Conservation (phyloP, 208 protist genomes). For the Leishmania arabica region DNA sequence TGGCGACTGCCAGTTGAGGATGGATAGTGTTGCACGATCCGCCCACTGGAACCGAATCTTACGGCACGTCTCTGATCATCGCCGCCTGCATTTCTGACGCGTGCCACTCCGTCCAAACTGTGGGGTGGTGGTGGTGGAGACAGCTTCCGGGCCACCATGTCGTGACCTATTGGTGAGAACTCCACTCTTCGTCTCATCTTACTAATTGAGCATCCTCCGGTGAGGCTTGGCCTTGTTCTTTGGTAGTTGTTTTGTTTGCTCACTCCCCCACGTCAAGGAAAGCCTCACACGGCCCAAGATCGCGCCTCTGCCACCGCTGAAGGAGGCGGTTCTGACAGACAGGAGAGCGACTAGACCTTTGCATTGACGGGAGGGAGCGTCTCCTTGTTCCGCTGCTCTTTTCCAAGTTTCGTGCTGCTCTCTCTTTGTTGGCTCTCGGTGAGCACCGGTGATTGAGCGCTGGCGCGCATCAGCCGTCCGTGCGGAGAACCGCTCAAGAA, state of each 20-base stretch:
- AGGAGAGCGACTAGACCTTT: not conserved
- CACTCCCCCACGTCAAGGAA: not conserved
- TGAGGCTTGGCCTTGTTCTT: not conserved
- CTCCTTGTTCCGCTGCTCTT: not conserved
- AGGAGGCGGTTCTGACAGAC: not conserved
- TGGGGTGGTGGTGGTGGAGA: too few relatives aligned
- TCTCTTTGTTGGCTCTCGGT: not conserved
- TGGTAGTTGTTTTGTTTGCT: not conserved
- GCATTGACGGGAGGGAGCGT: too few relatives aligned
- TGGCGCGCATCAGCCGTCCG: not conserved
- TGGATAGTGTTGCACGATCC: not conserved
- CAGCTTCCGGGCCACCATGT: not conserved
- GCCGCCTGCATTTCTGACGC: not conserved
- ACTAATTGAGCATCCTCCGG: not conserved
- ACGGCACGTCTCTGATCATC: not conserved
- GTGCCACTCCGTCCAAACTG: not conserved
- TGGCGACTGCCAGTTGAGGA: not conserved
- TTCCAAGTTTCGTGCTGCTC: slow-evolving; percentile 8
- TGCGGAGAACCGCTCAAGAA: not conserved
- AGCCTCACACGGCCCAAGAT: not conserved
- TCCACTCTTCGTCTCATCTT: not conserved
- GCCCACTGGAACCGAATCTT: not conserved
- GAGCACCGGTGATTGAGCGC: not conserved
- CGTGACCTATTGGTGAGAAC: not conserved
- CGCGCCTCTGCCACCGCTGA: not conserved